Base-by-base conservation (phyloP, 768 basidiomycete genomes). In the Boletus coccyginus region DNA sequence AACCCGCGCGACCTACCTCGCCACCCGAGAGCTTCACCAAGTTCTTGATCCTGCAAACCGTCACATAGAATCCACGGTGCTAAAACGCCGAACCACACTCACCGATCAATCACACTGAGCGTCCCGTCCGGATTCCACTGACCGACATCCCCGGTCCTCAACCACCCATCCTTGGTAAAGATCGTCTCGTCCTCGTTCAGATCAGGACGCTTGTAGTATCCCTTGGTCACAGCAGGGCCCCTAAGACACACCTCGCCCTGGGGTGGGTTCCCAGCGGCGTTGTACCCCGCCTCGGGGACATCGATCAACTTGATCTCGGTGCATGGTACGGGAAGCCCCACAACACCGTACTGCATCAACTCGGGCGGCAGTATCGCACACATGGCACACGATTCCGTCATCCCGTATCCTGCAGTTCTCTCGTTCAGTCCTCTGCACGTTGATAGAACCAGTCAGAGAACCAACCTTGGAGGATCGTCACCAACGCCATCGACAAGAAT, bases 341-440 rank as follows among this genome's bases (percentile, higher is more conserved):
- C 94, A 11, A 78, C 67, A 16, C 87, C 85, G 66, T 83, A 88
- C 43, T 81, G 81, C 81, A 88, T 82, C 57, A 87, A 72, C 66
- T 90, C 89, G 1, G 94, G 95, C 5, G 93, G 92, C 24, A 97
- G 79, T 60, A 98, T 82, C 29, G 85, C 79, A 66, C 88, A 91
- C 92, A 96, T 94, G 40, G 91, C 92, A 65, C 90, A 87, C 1
- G 92, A 87, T 68, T 98, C 96, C n/a, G 96, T 99, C 85, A 98
- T 87, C 35, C 96, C 95, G 66, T 95, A 96, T 50, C 92, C 92
- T 94, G 56, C 50, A 21, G 13, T 10, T 17, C 36, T 33, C 24
- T 46, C 24, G n/a, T 35, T 66, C 45, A 63, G 24, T 31, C 17
- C 12, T 6, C 40, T 38, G 19, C 6, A 38, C 43, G 16, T 38